Evolutionary conservation across 2,329 filamentous ascomycete genomes (phyloP), one percentile per base, ranked within the genome.

Genomic region (Epichloe baconii): DNA sequence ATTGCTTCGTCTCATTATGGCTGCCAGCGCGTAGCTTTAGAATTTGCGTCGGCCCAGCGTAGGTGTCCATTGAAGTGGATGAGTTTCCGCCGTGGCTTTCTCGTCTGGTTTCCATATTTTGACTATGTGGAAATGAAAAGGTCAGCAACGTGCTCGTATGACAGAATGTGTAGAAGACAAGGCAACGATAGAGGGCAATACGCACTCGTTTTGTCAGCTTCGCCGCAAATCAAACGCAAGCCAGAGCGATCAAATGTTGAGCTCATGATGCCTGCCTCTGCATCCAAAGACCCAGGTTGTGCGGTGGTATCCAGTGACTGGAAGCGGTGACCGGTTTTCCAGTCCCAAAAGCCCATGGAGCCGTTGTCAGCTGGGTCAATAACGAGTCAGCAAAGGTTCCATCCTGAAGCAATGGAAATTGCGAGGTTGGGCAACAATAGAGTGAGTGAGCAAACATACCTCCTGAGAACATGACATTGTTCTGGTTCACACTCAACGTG

Each of bases 61-160:
- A 21, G 90, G 90, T 62, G 86, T 88, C 93, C 93, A 98, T 44
- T 94, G 84, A 43, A 98, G 68, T 2, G 93, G 93, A 68, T 97
- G 89, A 2, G 86, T 86, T 66, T 97, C 88, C 38, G 86, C 85
- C 0, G 91, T 96, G 17, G 93, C 93, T 49, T 85, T 80, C 45
- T 94, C 88, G 65, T 98, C 93, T 58, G 85, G 86, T 68, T 90
- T 94, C 93, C 93, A 98, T 52, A 98, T 81, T 78, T 98, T 97
- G 67, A 96, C 77, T 82, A 43, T 3, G n/a, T 6, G 8, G 7
- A 49, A 50, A 14, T 14, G 0, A 38, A 97, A 66, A 10, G 12
- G 95, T 77, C 81, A 48, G 46, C 7, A 49, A 52, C 54, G 5
- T 45, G 59, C 69, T 61, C 66, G 59, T 15, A 44, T 2, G 15